Percentiles rank a stretch among this genome's conserved stretches.
phyloP scores from a whole-genome alignment of 1,139 yeast species.

The Lodderomyces oxycetoniae region DNA sequence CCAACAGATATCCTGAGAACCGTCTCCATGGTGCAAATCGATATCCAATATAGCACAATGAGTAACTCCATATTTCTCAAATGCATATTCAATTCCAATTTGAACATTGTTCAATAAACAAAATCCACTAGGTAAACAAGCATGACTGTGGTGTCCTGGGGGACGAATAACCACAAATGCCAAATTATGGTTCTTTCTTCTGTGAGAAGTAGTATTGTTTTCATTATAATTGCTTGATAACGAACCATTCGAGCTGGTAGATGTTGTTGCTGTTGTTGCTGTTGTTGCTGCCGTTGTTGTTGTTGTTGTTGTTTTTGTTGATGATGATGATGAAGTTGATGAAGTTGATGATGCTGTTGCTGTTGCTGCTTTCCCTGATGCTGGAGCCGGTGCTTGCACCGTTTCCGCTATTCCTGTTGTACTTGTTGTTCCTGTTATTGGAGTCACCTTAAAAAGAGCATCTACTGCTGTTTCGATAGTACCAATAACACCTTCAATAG shows the following conservation, averaged over 20 bases:
- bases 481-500: conserved; percentile 76
- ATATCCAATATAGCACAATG: conserved; percentile 82
- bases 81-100: conserved; percentile 77
- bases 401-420: not conserved
- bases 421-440: conserved; percentile 2
- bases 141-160: conserved; percentile 91
- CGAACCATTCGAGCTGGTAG: too few relatives aligned
- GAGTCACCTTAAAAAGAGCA: conserved; percentile 33
- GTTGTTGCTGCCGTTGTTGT: too few relatives aligned
- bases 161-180: conserved; percentile 74
- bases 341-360: not conserved
- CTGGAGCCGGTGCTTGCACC: not conserved
- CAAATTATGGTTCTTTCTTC: conserved; percentile 40
- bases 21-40: conserved; percentile 91
- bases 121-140: conserved; percentile 81
- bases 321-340: not conserved
- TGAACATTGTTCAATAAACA: conserved; percentile 81
- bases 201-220: not conserved
- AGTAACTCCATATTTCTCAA: conserved; percentile 56
- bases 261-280: too few relatives aligned
- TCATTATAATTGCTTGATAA: too few relatives aligned
- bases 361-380: not conserved
- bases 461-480: conserved; percentile 75
- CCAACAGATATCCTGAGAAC: conserved; percentile 86
- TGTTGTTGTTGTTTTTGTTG: not conserved